Percentiles rank a stretch among this genome's conserved stretches.
These are phyloP conservation scores for Gloeostereum incarnatum DNA, from an alignment of 768 basidiomycete genomes.

Conservation along the genomic window DNA sequence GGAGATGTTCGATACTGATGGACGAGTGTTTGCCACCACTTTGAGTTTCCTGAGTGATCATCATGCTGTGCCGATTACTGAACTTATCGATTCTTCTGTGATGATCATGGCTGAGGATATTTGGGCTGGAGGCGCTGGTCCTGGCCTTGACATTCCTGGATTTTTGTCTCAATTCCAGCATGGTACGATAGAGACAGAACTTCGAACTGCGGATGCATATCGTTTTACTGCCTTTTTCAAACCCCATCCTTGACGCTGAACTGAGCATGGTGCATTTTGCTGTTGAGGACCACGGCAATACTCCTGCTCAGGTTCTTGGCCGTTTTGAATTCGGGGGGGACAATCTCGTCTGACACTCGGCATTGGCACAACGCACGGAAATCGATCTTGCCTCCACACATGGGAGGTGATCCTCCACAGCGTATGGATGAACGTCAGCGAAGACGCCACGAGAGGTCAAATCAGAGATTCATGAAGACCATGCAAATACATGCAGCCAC, in stretches of 20 bases:
- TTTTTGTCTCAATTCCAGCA: not conserved
- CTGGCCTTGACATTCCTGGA: not conserved
- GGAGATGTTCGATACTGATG: constrained; percentile 46
- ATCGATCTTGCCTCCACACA: constrained; percentile 41
- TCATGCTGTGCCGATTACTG: too few species aligned
- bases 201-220: constrained; percentile 2
- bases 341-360: constrained; percentile 39
- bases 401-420: constrained; percentile 34
- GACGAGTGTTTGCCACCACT: constrained; percentile 37
- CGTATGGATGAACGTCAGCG: constrained; percentile 24
- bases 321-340: constrained; percentile 29
- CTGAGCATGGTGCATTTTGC: constrained; percentile 21
- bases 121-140: constrained; percentile 15
- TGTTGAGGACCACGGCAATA: constrained; percentile 11
- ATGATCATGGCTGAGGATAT: too few species aligned
- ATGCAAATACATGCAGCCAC: constrained; percentile 54
- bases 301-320: constrained; percentile 10
- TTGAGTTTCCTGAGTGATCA: constrained; percentile 24
- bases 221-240: constrained; percentile 25
- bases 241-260: constrained; percentile 29
- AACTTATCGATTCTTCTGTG: too few species aligned
- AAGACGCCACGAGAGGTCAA: constrained; percentile 23
- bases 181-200: not conserved
- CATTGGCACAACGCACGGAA: constrained; percentile 58
- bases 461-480: constrained; percentile 51